phyloP scores from a whole-genome alignment of 2,329 filamentous ascomycete genomes.

The Penicillium oxalicum region DNA sequence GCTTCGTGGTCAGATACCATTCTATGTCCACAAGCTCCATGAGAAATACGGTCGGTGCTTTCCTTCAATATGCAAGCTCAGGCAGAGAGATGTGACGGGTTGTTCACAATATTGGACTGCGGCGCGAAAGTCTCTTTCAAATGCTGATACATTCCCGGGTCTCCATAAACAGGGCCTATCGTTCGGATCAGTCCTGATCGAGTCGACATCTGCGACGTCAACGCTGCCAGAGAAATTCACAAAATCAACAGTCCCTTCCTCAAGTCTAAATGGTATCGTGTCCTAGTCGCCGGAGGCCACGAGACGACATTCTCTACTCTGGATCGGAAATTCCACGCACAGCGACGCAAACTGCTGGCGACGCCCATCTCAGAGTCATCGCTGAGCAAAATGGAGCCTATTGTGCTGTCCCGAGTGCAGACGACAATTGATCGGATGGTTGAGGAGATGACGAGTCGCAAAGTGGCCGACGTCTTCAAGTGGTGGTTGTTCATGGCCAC shows the following conservation, averaged over 20 bases:
- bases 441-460: slow-evolving; percentile 38
- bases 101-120: too few species aligned
- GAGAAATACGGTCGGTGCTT: slow-evolving; percentile 24
- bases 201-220: slow-evolving; percentile 36
- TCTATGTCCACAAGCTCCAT: slow-evolving; percentile 25
- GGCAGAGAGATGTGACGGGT: neutral
- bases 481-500: slow-evolving; percentile 53
- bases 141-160: neutral
- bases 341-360: slow-evolving; percentile 41
- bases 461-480: slow-evolving; percentile 45
- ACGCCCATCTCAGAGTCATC: slow-evolving; percentile 20
- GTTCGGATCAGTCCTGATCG: slow-evolving; percentile 26
- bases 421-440: slow-evolving; percentile 42
- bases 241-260: slow-evolving; percentile 27
- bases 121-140: too few species aligned
- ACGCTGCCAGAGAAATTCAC: slow-evolving; percentile 31
- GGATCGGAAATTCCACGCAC: slow-evolving; percentile 37
- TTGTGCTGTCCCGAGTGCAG: slow-evolving; percentile 34
- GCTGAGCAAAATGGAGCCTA: slow-evolving; percentile 32
- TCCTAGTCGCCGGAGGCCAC: slow-evolving; percentile 12
- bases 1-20: slow-evolving; percentile 14
- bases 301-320: slow-evolving; percentile 39
- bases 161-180: slow-evolving; percentile 22
- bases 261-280: slow-evolving; percentile 32
- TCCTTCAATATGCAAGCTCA: neutral